These are phyloP conservation scores for Marasmius sp. DNA, from an alignment of 1,284 basidiomycete genomes.

Conservation along the genomic window DNA sequence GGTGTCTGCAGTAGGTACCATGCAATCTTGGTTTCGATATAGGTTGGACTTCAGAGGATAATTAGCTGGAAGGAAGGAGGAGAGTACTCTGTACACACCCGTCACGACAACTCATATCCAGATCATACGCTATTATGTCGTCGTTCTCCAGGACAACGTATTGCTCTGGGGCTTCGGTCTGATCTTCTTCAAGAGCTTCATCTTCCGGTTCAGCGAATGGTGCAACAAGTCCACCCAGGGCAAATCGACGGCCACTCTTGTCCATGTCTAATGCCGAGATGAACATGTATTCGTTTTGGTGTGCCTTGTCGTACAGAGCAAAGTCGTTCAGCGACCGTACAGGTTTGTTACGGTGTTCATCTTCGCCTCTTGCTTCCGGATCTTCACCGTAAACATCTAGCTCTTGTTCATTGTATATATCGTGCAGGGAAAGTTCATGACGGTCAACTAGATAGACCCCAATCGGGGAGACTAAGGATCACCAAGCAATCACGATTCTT, in stretches of 20 bases:
- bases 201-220: background rate
- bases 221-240: constrained; percentile 35
- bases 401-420: background rate
- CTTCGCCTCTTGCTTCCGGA: background rate
- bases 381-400: constrained; percentile 1
- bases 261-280: background rate
- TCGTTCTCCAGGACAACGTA: constrained; percentile 31
- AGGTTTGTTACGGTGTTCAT: background rate
- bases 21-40: constrained; percentile 57
- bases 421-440: background rate
- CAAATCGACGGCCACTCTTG: constrained; percentile 16
- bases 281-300: background rate
- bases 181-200: constrained; percentile 35
- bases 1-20: constrained; percentile 59
- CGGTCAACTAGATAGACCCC: background rate
- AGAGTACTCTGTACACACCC: constrained; percentile 31
- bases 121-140: constrained; percentile 30
- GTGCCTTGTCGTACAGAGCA: background rate
- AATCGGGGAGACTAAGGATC: background rate
- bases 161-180: constrained; percentile 42
- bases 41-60: constrained; percentile 47
- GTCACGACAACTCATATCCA: constrained; percentile 35
- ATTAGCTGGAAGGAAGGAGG: background rate
- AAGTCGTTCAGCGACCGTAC: constrained; percentile 2
- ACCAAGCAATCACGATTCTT: background rate